Evolutionary conservation across 139 green algal genomes (phyloP), one percentile per base, ranked within the genome.

Genomic region (Closterium sp.): DNA sequence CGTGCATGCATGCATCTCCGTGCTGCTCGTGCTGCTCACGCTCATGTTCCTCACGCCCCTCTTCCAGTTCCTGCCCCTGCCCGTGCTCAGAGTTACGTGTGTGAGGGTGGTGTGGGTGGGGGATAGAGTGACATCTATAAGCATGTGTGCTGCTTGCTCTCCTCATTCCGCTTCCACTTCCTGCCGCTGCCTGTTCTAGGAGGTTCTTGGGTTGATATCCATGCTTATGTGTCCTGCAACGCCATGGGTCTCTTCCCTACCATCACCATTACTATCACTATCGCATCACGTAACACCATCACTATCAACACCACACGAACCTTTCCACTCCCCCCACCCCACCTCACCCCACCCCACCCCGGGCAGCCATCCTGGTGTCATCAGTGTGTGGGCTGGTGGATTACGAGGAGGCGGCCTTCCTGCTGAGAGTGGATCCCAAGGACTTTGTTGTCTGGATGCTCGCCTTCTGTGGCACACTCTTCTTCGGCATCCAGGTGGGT

Each of bases 401-500:
- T 62, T 22, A 89, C n/a, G 86, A 88, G 73, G 94, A 95, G 94
- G 70, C 84, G 62, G 29, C 30, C 0, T 95, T 95, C 88, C 93
- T 95, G 42, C 94, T 70, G 22, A 90, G 93, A 93, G 91, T 93
- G 22, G 32, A 93, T 21, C 22, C 21, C 24, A 93, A 91, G 31
- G 93, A 95, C 92, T 94, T 95, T 38, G 45, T 94, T 5, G 28
- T 95, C 27, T 95, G 93, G 88, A 88, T 94, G 79, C 38, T 95
- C 22, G 85, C 95, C 21, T 96, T 95, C 91, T 92, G 97, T 24
- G 96, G 95, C 93, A 96, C 95, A 62, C 91, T 97, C 95, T 97
- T 95, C 90, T 86, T 97, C 11, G 95, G 91, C 91, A 91, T 30
- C 91, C 97, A 98, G 95, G 94, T 97, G 98, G 95, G 94, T 97